Evolutionary conservation across 2,329 filamentous ascomycete genomes (phyloP), one percentile per base, ranked within the genome.

Genomic region (Thielaviopsis populi): DNA sequence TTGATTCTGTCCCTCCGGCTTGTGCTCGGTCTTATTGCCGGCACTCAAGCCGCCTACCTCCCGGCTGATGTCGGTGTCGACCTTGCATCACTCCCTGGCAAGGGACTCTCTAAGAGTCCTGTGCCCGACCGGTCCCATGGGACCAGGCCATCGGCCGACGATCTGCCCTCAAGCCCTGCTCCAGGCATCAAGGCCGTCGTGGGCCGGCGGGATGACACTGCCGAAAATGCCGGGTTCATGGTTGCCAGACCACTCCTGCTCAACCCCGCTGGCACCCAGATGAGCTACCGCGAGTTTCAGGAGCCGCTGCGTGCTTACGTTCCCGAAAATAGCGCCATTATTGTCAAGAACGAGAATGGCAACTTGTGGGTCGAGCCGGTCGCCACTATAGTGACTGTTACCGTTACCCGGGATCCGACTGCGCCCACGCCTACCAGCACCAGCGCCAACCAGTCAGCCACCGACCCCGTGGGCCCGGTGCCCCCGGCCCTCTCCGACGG

Each of bases 251-350:
- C 53, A n/a, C 53, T 56, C 2, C n/a, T 56, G 17, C 27, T 56
- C 2, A 37, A 37, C n/a, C 53, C 53, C n/a, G 53, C 24, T 11
- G 30, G 24, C 8, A 56, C 24, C n/a, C 13, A 13, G 0, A 56
- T 56, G 53, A 56, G 53, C 53, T 56, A 56, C 53, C 53, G 53
- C 6, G 53, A 56, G 53, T 56, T 56, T 22, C 24, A 30, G 19
- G 59, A 61, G 15, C 59, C 59, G 19, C 41, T 61, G 41, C 24
- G 43, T 17, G 59, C 59, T 1, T 27, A 30, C 11, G 48, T 61
- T 2, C 59, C 59, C 1, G 59, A 43, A 27, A 33, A 46, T 15
- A 48, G 59, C 59, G 59, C 59, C 13, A 61, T 61, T 30, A 17
- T 61, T 19, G 59, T 48, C 15, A 61, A 48, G 15, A 61, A 61